These are phyloP conservation scores for Oxytropis ochrocephala DNA, from an alignment of 306 rosid species.

Conservation along the genomic window DNA sequence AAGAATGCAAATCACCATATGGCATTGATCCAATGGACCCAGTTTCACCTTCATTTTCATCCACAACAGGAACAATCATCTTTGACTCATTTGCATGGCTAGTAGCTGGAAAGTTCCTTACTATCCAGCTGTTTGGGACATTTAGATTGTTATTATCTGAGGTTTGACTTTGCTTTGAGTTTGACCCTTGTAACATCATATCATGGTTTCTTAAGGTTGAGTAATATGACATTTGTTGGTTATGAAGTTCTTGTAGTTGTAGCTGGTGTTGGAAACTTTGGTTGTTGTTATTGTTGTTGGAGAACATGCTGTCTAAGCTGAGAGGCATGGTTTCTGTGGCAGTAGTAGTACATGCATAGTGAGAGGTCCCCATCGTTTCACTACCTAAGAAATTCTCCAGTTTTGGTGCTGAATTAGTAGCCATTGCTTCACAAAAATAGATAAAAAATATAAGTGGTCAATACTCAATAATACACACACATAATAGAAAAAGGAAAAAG, in stretches of 20 bases:
- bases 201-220: constrained; percentile 35
- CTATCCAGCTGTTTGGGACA: constrained; percentile 40
- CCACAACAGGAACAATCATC: constrained; percentile 39
- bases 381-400: constrained; percentile 81
- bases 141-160: constrained; percentile 40
- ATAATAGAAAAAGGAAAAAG: not conserved
- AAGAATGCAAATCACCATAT: constrained; percentile 62
- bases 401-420: constrained; percentile 59
- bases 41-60: constrained; percentile 54
- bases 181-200: constrained; percentile 34
- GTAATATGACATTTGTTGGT: constrained; percentile 36
- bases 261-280: constrained; percentile 27
- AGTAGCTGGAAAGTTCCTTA: constrained; percentile 33
- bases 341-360: constrained; percentile 47
- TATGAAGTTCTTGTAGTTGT: constrained; percentile 25
- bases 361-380: constrained; percentile 63
- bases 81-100: constrained; percentile 36
- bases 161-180: constrained; percentile 32
- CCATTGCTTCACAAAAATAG: constrained; percentile 44
- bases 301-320: constrained; percentile 60
- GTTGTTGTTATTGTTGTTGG: constrained; percentile 35
- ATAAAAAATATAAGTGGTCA: constrained; percentile 12
- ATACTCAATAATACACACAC: not conserved
- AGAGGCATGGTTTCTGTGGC: constrained; percentile 57
- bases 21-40: constrained; percentile 44